Evolutionary conservation across 805 yeast genomes (phyloP).

Genomic region (Ogataea naganishii): DNA sequence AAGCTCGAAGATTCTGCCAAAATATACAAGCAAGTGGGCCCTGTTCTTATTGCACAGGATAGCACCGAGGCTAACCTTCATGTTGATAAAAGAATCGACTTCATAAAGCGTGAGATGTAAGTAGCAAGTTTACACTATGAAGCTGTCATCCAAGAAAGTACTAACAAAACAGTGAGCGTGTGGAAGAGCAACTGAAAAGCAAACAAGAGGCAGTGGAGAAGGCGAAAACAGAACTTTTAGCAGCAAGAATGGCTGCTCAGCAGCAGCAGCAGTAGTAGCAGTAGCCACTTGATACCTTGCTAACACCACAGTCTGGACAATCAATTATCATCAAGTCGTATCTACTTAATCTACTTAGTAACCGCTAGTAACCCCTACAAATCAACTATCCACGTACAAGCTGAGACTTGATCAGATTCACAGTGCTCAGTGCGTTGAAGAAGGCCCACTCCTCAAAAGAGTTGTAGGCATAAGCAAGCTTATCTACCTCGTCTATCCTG

Average conservation of each 20-base stretch:
- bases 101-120: conserved; percentile 65
- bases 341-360: too few species aligned
- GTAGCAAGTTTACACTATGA: not conserved
- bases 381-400: conserved; percentile 51
- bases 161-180: conserved; percentile 32
- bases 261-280: too few species aligned
- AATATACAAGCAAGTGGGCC: conserved; percentile 85
- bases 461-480: conserved; percentile 51
- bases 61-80: conserved; percentile 71
- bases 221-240: conserved; percentile 38
- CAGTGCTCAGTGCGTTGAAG: conserved; percentile 54
- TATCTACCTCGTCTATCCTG: conserved; percentile 44
- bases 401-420: conserved; percentile 67
- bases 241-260: too few species aligned
- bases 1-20: conserved; percentile 53
- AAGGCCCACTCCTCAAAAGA: conserved; percentile 68
- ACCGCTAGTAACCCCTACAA: too few species aligned
- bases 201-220: conserved; percentile 49
- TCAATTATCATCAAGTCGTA: too few species aligned
- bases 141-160: not conserved
- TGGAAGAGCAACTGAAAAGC: conserved; percentile 59
- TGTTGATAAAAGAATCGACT: conserved; percentile 84
- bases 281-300: too few species aligned
- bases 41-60: conserved; percentile 87
- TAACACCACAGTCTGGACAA: too few species aligned